These are phyloP conservation scores for Cyclotella baltica DNA, from an alignment of 108 stramenopile species.

Conservation along the genomic window DNA sequence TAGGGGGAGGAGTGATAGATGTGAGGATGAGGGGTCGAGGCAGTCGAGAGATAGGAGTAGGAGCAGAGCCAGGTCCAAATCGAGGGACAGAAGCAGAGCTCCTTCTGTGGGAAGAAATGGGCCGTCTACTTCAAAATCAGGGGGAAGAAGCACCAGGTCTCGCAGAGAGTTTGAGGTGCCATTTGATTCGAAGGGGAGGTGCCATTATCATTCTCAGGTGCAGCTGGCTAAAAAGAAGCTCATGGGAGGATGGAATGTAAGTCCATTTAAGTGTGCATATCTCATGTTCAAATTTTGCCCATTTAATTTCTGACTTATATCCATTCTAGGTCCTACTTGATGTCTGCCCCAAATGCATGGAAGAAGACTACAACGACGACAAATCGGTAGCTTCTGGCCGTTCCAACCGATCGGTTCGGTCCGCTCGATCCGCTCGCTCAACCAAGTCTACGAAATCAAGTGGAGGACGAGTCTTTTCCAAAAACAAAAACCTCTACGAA, in stretches of 20 bases:
- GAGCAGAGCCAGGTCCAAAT: not conserved
- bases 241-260: conserved; percentile 45
- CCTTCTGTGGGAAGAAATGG: not conserved
- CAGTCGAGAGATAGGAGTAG: too few relatives aligned
- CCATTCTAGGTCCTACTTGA: conserved; percentile 31
- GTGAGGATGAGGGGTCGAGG: not conserved
- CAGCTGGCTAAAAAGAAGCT: conserved; percentile 44
- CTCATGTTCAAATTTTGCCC: not conserved
- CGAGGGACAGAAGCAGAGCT: not conserved
- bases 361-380: conserved; percentile 32
- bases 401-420: conserved; percentile 20
- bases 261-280: not conserved
- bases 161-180: conserved; percentile 25
- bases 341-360: conserved; percentile 35
- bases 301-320: too few relatives aligned
- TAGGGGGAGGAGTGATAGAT: not conserved
- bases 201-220: conserved; percentile 40
- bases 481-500: conserved; percentile 16
- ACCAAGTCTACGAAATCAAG: not conserved
- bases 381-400: conserved; percentile 33
- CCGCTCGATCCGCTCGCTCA: not conserved
- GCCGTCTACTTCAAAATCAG: too few relatives aligned
- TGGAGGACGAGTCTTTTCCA: not conserved
- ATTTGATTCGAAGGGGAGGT: conserved; percentile 42
- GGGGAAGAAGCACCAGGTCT: too few relatives aligned